Percentiles rank a stretch among this genome's conserved stretches.
phyloP scores from a whole-genome alignment of 306 rosid species.

The Medicago lupulina region DNA sequence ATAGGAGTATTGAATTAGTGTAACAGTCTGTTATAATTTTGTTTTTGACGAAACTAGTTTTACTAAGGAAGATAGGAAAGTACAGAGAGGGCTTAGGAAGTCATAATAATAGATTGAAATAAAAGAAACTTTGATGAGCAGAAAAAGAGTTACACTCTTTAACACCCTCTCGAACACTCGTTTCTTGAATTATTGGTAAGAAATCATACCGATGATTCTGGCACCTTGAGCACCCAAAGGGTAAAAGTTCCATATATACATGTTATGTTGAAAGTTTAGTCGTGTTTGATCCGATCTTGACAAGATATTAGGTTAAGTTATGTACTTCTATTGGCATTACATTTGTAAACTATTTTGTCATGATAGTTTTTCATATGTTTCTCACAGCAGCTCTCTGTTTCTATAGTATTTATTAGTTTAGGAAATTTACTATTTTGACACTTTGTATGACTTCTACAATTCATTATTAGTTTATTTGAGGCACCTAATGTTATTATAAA shows the following conservation, averaged over 20 bases:
- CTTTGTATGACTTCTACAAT: conserved; percentile 5
- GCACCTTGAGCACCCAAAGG: conserved; percentile 58
- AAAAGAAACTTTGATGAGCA: too few relatives aligned
- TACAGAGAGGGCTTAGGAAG: too few relatives aligned
- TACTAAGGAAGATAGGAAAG: background rate
- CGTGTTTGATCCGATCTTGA: conserved; percentile 19
- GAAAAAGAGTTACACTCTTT: too few relatives aligned
- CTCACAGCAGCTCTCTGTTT: conserved; percentile 22
- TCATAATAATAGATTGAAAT: too few relatives aligned
- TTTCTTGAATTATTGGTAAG: conserved; percentile 29
- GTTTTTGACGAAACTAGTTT: too few relatives aligned
- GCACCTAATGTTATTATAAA: background rate
- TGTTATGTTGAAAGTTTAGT: conserved; percentile 45
- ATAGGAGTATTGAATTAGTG: background rate
- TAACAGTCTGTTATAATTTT: background rate
- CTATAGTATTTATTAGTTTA: conserved; percentile 14
- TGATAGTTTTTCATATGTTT: conserved; percentile 17
- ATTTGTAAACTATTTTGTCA: conserved; percentile 41
- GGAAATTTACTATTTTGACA: conserved; percentile 22
- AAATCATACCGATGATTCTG: conserved; percentile 35
- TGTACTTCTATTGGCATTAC: conserved; percentile 35
- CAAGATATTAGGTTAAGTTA: conserved; percentile 41
- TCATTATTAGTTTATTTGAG: conserved; percentile 16
- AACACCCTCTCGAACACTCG: background rate
- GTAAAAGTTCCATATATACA: conserved; percentile 52